Conservation (phyloP, 352 stramenopile genomes). For the Pythium diclinum region DNA sequence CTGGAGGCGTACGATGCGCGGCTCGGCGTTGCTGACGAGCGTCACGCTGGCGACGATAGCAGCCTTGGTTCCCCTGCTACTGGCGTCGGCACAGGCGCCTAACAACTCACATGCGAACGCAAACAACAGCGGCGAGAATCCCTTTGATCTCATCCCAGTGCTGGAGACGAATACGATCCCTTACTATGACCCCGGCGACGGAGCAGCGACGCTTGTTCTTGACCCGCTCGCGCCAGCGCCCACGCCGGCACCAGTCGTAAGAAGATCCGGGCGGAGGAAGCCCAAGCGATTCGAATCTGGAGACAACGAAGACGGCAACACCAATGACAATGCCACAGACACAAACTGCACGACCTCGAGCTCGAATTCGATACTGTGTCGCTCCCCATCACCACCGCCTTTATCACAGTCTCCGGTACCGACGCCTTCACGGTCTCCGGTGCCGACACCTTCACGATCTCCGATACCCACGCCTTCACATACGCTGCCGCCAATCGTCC, state of each 20-base stretch:
- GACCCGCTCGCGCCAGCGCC: conserved; percentile 2
- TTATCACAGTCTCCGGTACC: not conserved
- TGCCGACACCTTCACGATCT: not conserved
- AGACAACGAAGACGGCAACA: not conserved
- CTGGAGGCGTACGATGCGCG: not conserved
- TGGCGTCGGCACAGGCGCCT: not conserved
- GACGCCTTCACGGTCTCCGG: not conserved
- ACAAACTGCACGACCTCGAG: not conserved
- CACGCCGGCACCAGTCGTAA: not conserved
- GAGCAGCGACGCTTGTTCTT: not conserved
- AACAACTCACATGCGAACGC: not conserved
- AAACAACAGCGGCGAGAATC: not conserved
- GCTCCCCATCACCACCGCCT: not conserved
- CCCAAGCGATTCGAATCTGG: not conserved
- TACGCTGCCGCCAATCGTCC: not conserved
- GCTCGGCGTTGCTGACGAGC: not conserved
- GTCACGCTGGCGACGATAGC: not conserved
- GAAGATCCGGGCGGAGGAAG: not conserved
- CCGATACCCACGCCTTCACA: not conserved
- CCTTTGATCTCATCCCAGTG: not conserved
- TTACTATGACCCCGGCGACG: not conserved
- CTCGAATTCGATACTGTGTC: not conserved
- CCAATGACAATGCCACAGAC: not conserved
- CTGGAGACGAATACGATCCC: not conserved
- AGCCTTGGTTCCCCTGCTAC: not conserved